phyloP scores from a whole-genome alignment of 2,329 filamentous ascomycete species.

The Trematosphaeria pertusa region DNA sequence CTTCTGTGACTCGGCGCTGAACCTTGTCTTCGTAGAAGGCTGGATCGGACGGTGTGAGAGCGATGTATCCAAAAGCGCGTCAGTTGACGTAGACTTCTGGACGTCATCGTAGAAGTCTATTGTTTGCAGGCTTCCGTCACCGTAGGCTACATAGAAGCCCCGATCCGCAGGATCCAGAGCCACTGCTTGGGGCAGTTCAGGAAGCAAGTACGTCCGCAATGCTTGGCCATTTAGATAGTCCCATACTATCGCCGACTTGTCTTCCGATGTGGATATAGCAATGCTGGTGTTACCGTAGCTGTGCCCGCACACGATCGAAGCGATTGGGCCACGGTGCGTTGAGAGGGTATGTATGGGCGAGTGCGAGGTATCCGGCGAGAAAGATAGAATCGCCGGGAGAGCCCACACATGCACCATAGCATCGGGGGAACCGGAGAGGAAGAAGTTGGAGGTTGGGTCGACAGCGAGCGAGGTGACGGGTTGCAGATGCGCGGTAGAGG shows the following conservation, averaged over 20 bases:
- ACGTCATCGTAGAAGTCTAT: slow-evolving; percentile 73
- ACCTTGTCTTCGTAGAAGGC: slow-evolving; percentile 47
- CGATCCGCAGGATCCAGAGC: slow-evolving; percentile 83
- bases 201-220: slow-evolving; percentile 82
- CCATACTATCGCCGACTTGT: slow-evolving; percentile 92
- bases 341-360: slow-evolving; percentile 80
- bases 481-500: slow-evolving; percentile 79
- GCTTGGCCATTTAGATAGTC: slow-evolving; percentile 82
- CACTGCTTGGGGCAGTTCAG: slow-evolving; percentile 73
- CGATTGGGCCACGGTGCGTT: slow-evolving; percentile 78
- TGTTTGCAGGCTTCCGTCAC: slow-evolving; percentile 80
- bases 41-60: slow-evolving; percentile 61
- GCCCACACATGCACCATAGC: slow-evolving; percentile 94
- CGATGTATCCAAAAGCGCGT: slow-evolving; percentile 59
- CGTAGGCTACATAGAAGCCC: slow-evolving; percentile 80
- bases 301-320: slow-evolving; percentile 66
- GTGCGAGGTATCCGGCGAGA: slow-evolving; percentile 58
- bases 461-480: slow-evolving; percentile 77
- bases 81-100: slow-evolving; percentile 46
- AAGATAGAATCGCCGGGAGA: slow-evolving; percentile 73
- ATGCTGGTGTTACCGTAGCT: slow-evolving; percentile 78
- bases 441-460: slow-evolving; percentile 72
- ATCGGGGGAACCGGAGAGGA: slow-evolving; percentile 82
- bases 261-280: slow-evolving; percentile 81
- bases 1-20: slow-evolving; percentile 65